A percentile compares a stretch with the other conserved stretches of the same genome.
These are phyloP conservation scores for Boletus coccyginus DNA, from an alignment of 768 basidiomycete species.

Conservation along the genomic window DNA sequence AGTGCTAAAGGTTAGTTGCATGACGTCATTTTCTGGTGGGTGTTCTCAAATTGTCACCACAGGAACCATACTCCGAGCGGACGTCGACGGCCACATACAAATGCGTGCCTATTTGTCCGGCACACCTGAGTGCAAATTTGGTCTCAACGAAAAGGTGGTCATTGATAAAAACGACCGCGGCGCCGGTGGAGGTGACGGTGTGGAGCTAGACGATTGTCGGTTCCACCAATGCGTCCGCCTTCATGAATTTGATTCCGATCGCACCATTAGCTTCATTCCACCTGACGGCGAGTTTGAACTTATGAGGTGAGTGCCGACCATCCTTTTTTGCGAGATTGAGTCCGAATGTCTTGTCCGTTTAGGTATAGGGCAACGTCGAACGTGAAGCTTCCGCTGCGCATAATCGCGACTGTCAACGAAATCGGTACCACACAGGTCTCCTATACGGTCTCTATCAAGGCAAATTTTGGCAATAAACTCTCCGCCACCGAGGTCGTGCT, in stretches of 20 bases:
- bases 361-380: slow-evolving; percentile 97
- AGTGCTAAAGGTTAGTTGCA: slow-evolving; percentile 73
- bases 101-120: slow-evolving; percentile 98
- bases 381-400: slow-evolving; percentile 87
- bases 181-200: slow-evolving; percentile 60
- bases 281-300: slow-evolving; percentile 99
- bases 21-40: neutral
- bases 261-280: slow-evolving; percentile 96
- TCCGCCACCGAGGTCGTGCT: slow-evolving; percentile 91
- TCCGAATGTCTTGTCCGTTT: neutral
- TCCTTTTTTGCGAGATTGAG: neutral
- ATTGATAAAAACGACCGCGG: slow-evolving; percentile 77
- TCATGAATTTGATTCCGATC: slow-evolving; percentile 89
- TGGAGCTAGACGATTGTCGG: slow-evolving; percentile 96
- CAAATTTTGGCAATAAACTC: slow-evolving; percentile 88
- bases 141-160: slow-evolving; percentile 96
- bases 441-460: slow-evolving; percentile 83
- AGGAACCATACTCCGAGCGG: slow-evolving; percentile 91
- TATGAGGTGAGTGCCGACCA: slow-evolving; percentile 66
- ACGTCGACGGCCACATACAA: slow-evolving; percentile 96
- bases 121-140: slow-evolving; percentile 98
- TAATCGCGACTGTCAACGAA: slow-evolving; percentile 91
- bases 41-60: slow-evolving; percentile 1
- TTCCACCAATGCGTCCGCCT: slow-evolving; percentile 98
- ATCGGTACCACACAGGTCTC: slow-evolving; percentile 90